These are phyloP conservation scores for Globisporangium echinulatum DNA, from an alignment of 352 stramenopile genomes.

Conservation along the genomic window DNA sequence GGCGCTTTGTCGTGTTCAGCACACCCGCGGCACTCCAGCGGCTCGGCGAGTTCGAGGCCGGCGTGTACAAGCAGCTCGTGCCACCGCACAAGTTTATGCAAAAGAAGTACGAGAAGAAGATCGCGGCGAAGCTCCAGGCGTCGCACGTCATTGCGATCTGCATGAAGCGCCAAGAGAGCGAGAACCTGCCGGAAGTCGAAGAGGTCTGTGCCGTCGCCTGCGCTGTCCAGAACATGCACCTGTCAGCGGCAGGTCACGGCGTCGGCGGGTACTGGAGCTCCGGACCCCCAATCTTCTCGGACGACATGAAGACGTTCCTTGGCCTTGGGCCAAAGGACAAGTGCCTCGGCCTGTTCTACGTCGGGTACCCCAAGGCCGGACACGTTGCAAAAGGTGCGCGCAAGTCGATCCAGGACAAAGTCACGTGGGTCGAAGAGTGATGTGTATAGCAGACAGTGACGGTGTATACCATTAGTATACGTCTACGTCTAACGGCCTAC, in stretches of 20 bases:
- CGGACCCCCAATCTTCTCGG: slow-evolving; percentile 43
- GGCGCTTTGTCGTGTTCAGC: slow-evolving; percentile 79
- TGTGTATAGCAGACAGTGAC: neutral
- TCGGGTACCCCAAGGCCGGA: slow-evolving; percentile 55
- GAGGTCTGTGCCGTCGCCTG: slow-evolving; percentile 69
- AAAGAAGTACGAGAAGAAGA: slow-evolving; percentile 77
- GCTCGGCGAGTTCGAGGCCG: slow-evolving; percentile 58
- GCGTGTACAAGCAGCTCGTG: slow-evolving; percentile 62
- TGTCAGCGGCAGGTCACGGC: slow-evolving; percentile 52
- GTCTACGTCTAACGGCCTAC: neutral
- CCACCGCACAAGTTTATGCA: slow-evolving; percentile 64
- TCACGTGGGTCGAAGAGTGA: slow-evolving; percentile 42
- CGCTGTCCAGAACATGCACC: slow-evolving; percentile 84
- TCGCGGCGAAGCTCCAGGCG: slow-evolving; percentile 56
- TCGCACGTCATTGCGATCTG: slow-evolving; percentile 82
- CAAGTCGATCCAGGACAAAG: slow-evolving; percentile 73
- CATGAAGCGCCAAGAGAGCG: slow-evolving; percentile 83
- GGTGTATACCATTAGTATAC: neutral
- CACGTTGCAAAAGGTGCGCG: slow-evolving; percentile 43
- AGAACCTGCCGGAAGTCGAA: slow-evolving; percentile 76
- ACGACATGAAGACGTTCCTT: slow-evolving; percentile 82
- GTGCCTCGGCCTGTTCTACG: slow-evolving; percentile 82
- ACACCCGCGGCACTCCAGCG: slow-evolving; percentile 37
- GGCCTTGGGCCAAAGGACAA: slow-evolving; percentile 63
- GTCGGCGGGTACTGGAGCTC: slow-evolving; percentile 87